A percentile compares a stretch with the other conserved stretches of the same genome.
phyloP scores from a whole-genome alignment of 2,329 filamentous ascomycete genomes.

The Sporothrix phasma region DNA sequence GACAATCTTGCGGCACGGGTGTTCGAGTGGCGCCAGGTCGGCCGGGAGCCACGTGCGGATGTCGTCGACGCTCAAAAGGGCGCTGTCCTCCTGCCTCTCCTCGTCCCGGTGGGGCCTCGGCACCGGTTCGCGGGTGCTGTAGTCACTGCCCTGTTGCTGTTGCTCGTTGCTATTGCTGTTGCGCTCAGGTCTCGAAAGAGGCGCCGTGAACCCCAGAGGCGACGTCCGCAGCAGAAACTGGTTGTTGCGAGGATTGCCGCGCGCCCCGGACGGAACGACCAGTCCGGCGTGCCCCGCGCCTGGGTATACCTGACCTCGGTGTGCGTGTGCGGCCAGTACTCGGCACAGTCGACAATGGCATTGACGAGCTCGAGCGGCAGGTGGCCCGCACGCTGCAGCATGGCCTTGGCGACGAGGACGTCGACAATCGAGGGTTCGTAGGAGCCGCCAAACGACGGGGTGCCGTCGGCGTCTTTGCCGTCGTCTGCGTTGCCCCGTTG shows the following conservation, averaged over 20 bases:
- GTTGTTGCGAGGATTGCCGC: constrained; percentile 28
- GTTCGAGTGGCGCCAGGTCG: constrained; percentile 29
- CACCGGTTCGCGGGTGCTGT: background rate
- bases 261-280: background rate
- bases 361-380: constrained; percentile 49
- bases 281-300: constrained; percentile 3
- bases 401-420: constrained; percentile 38
- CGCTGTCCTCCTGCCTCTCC: background rate
- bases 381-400: constrained; percentile 33
- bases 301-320: constrained; percentile 24
- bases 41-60: constrained; percentile 15
- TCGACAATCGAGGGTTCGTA: constrained; percentile 36
- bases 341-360: constrained; percentile 46
- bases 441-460: background rate
- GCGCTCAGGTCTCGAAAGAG: background rate
- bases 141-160: background rate
- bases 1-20: constrained; percentile 50
- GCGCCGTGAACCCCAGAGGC: constrained; percentile 32
- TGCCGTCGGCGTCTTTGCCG: background rate
- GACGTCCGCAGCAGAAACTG: constrained; percentile 33
- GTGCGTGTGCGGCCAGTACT: constrained; percentile 50
- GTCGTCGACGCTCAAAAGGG: background rate
- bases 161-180: background rate
- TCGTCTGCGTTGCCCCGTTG: background rate
- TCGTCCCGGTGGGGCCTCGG: background rate